Evolutionary conservation across 345 rosid species (phyloP), one percentile per base, ranked within the genome.

Genomic region (Brassica nigra): DNA sequence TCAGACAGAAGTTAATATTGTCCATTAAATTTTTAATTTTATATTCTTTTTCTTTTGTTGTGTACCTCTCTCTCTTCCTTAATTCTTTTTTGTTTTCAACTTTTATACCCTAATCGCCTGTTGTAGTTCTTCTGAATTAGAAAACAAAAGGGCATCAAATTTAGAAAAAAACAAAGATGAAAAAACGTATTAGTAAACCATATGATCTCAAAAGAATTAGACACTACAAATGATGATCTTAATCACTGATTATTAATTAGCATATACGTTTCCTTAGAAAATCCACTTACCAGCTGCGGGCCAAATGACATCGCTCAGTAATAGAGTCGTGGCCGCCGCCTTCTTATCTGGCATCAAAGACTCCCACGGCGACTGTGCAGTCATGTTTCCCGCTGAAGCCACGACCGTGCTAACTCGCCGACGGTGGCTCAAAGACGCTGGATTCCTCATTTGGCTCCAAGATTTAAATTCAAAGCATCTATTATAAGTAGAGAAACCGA

Each of bases 291-390:
- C 98, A 80, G 98, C 95, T 67, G 98, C 88, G n/a, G 98, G 98
- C 98, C 98, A 93, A 64, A 91, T 70, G 84, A 90, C 76, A 71
- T 93, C 98, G 70, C 98, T 93, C 72, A 91, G 70, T n/a, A 86
- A 82, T 58, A 87, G 78, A 36, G 85, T 54, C 61, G 89, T 67
- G 58, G 89, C 80, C 4, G 57, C 84, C 75, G 80, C 73, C 68
- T 75, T 69, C 76, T 84, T 84, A 62, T 87, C 86, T 10, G 98
- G 98, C 62, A 82, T 90, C 98, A 93, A 93, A 1, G 88, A 79
- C 3, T 89, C 98, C 93, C 95, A 89, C 15, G 76, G 57, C 0
- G 93, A 61, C 1, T 92, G 87, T 0, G 90, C 66, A 15, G 86
- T 81, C 67, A 69, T 84, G 65, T 86, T 87, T 74, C 83, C 79